Evolutionary conservation across 768 basidiomycete species (phyloP).

Genomic region (Amanita thiersii): DNA sequence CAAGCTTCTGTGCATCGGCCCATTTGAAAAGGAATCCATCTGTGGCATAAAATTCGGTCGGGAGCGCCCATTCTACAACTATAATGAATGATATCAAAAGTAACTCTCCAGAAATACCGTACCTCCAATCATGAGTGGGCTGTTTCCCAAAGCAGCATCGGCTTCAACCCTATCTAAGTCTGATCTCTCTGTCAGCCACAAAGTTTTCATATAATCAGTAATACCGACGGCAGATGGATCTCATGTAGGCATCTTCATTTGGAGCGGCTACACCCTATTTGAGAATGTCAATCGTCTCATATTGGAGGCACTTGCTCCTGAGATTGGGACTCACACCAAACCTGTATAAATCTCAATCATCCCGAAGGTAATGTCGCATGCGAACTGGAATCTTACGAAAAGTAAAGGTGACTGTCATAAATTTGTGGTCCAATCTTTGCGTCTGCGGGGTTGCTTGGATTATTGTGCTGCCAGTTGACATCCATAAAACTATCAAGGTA

Average conservation of each 20-base stretch:
- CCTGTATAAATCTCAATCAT: slow-evolving; percentile 20
- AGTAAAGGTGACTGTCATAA: slow-evolving; percentile 80
- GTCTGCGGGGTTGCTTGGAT: slow-evolving; percentile 63
- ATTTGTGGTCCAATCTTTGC: slow-evolving; percentile 61
- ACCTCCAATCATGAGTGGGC: slow-evolving; percentile 35
- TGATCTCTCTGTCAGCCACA: too few relatives aligned
- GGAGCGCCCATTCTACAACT: slow-evolving; percentile 36
- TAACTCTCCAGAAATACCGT: slow-evolving; percentile 2
- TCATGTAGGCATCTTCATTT: slow-evolving; percentile 57
- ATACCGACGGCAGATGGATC: slow-evolving; percentile 58
- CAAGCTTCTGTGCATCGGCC: slow-evolving; percentile 71
- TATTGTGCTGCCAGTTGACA: slow-evolving; percentile 65
- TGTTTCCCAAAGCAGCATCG: slow-evolving; percentile 26
- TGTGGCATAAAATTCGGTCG: slow-evolving; percentile 57
- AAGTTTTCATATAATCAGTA: too few relatives aligned
- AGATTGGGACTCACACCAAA: slow-evolving; percentile 41
- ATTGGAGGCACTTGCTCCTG: slow-evolving; percentile 8
- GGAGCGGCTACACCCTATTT: slow-evolving; percentile 62
- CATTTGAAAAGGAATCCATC: slow-evolving; percentile 55
- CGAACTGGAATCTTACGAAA: slow-evolving; percentile 38
- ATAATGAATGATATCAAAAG: not conserved
- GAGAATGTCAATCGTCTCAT: too few relatives aligned
- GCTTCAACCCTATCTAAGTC: slow-evolving; percentile 48
- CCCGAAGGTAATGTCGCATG: slow-evolving; percentile 3
- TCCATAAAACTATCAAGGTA: slow-evolving; percentile 62